Conservation (phyloP, 306 rosid genomes). For the Lathyrus sativus region DNA sequence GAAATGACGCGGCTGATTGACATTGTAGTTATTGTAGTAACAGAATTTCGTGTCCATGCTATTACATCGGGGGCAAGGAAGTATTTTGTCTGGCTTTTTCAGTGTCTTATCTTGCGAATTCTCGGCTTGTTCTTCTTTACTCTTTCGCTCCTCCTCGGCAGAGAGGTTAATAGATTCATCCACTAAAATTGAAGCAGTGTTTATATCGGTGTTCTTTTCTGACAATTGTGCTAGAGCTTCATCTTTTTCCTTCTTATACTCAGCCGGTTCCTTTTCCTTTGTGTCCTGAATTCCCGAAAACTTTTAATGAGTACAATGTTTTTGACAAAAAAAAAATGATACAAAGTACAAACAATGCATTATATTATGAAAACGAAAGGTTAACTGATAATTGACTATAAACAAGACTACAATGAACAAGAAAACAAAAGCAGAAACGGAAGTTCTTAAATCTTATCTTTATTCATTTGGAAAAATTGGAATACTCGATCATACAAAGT, state of each 20-base stretch:
- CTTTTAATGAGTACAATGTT: background rate
- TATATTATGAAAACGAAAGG: constrained; percentile 7
- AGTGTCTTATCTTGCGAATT: constrained; percentile 56
- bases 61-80: constrained; percentile 80
- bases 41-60: constrained; percentile 93
- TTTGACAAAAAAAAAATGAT: background rate
- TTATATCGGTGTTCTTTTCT: constrained; percentile 23
- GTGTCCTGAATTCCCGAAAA: constrained; percentile 48
- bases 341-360: constrained; percentile 18
- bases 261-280: constrained; percentile 41
- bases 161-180: constrained; percentile 47
- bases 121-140: constrained; percentile 60
- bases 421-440: background rate
- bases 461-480: background rate
- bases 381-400: background rate
- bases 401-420: constrained; percentile 1
- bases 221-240: constrained; percentile 18
- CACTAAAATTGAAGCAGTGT: constrained; percentile 34
- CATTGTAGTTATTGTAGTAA: constrained; percentile 84
- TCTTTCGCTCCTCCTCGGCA: constrained; percentile 47
- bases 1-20: constrained; percentile 90
- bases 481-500: background rate
- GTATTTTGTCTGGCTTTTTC: constrained; percentile 81
- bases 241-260: constrained; percentile 36
- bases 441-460: background rate